These are phyloP conservation scores for Plectranthus barbatus DNA, from an alignment of 257 asterid genomes.

Conservation along the genomic window DNA sequence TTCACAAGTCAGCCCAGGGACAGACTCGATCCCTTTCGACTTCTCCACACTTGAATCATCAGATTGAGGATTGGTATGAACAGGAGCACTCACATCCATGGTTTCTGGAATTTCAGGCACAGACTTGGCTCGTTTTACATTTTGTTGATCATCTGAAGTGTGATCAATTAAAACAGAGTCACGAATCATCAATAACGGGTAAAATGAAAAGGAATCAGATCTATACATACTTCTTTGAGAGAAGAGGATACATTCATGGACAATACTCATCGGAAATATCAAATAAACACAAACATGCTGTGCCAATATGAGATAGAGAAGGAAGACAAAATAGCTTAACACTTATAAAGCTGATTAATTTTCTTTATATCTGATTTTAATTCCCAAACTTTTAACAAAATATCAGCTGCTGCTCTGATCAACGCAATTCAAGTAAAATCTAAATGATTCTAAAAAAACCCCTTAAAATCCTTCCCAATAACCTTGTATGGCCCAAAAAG, in stretches of 20 bases:
- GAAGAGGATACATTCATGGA: background rate
- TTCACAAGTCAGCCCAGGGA: constrained; percentile 8
- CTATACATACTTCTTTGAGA: background rate
- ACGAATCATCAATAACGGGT: background rate
- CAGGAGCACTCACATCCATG: constrained; percentile 10
- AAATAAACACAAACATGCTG: background rate
- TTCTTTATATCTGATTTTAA: background rate
- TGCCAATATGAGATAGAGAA: background rate
- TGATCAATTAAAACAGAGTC: background rate
- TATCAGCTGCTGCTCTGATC: background rate
- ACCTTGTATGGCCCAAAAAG: background rate
- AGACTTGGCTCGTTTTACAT: constrained; percentile 32
- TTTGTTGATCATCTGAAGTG: constrained; percentile 15
- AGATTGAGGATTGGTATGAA: constrained; percentile 11
- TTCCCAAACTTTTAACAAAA: background rate
- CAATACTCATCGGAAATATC: background rate
- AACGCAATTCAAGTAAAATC: background rate
- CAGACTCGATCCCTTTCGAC: constrained; percentile 2
- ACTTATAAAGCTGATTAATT: background rate
- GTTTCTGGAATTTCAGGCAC: constrained; percentile 16
- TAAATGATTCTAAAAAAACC: background rate
- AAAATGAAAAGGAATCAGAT: background rate
- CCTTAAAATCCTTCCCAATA: background rate
- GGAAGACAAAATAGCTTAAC: background rate
- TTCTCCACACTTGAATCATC: constrained; percentile 6